These are phyloP conservation scores for Artemisia annua DNA, from an alignment of 129 eudicot genomes.

Conservation along the genomic window DNA sequence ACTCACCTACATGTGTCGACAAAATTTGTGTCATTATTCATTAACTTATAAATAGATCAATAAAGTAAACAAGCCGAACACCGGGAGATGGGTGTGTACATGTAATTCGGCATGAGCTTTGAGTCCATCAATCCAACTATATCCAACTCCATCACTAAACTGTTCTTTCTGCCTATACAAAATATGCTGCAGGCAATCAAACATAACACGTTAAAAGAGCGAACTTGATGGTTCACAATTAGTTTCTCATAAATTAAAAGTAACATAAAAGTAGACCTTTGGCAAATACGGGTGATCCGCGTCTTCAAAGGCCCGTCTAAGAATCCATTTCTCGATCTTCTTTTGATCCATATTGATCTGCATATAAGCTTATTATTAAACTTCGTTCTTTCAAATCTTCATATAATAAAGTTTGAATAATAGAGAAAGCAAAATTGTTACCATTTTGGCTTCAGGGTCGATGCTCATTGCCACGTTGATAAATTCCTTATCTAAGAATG, in stretches of 20 bases:
- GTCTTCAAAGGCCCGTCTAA: slow-evolving; percentile 50
- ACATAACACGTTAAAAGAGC: too few relatives aligned
- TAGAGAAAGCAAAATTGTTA: slow-evolving; percentile 9
- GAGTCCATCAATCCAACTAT: slow-evolving; percentile 89
- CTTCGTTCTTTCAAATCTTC: too few relatives aligned
- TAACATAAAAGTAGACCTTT: slow-evolving; percentile 34
- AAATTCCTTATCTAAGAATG: slow-evolving; percentile 86
- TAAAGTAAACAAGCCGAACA: neutral
- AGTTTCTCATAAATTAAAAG: neutral
- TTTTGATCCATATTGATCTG: slow-evolving; percentile 40
- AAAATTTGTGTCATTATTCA: neutral
- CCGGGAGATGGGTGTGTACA: slow-evolving; percentile 16
- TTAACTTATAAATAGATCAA: neutral
- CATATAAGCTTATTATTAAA: neutral
- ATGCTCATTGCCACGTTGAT: slow-evolving; percentile 84
- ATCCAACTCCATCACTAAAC: slow-evolving; percentile 85
- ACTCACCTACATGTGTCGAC: slow-evolving; percentile 45
- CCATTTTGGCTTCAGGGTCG: slow-evolving; percentile 92
- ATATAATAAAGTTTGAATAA: too few relatives aligned
- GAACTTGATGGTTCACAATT: too few relatives aligned
- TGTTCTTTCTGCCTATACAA: slow-evolving; percentile 85
- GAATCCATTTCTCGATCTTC: slow-evolving; percentile 55
- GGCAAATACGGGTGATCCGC: slow-evolving; percentile 57
- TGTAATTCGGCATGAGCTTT: slow-evolving; percentile 67
- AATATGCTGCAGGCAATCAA: slow-evolving; percentile 58